Evolutionary conservation across 73 alveolate species (phyloP).

Genomic region (Paramecium octaurelia): DNA sequence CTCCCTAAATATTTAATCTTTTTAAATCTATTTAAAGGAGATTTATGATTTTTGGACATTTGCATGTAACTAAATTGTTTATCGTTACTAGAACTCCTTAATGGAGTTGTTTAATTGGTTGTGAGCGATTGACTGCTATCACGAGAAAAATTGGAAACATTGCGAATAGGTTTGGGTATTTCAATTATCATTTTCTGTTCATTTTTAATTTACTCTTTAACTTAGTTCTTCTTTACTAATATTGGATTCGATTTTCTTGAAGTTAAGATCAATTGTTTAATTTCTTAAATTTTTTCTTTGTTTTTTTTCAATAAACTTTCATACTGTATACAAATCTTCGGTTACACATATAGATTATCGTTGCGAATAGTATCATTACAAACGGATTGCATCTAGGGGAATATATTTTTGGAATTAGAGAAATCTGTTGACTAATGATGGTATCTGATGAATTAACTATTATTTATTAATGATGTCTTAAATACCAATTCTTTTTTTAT

Average conservation of each 20-base stretch:
- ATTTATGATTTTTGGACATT: not conserved
- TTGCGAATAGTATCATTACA: not conserved
- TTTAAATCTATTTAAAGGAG: constrained; percentile 33
- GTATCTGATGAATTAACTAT: not conserved
- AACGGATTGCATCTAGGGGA: not conserved
- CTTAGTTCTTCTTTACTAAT: not conserved
- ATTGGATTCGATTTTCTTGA: not conserved
- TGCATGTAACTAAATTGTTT: not conserved
- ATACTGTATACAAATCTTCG: not conserved
- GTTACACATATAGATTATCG: not conserved
- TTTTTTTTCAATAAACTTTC: not conserved
- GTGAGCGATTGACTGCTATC: not conserved
- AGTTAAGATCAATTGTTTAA: not conserved
- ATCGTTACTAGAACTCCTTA: not conserved
- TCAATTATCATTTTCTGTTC: not conserved
- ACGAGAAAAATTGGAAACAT: not conserved
- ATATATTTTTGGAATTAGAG: not conserved
- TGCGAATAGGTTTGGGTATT: not conserved
- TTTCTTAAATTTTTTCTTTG: not conserved
- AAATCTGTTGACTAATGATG: not conserved
- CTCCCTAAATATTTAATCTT: constrained; percentile 35
- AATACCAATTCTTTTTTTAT: not conserved
- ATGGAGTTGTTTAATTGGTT: not conserved
- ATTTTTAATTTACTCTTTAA: not conserved
- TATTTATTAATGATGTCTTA: not conserved